phyloP scores from a whole-genome alignment of 805 yeast genomes.

The Hanseniaspora valbyensis region DNA sequence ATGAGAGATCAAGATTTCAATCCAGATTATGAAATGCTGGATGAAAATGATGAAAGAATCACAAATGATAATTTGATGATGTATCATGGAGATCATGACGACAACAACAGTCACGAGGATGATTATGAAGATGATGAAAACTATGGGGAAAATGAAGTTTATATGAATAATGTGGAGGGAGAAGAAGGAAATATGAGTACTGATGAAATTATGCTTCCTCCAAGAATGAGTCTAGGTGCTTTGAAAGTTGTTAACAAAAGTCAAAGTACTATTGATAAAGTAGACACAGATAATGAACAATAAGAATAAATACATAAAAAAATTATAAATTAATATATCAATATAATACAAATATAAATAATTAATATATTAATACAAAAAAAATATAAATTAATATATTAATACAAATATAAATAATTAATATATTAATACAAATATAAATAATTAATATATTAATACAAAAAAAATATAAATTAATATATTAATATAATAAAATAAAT shows the following conservation, averaged over 20 bases:
- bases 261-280: background rate
- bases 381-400: too few relatives aligned
- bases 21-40: slow-evolving; percentile 9
- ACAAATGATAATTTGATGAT: background rate
- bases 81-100: background rate
- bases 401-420: too few relatives aligned
- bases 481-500: too few relatives aligned
- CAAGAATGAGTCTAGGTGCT: slow-evolving; percentile 1
- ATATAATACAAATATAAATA: too few relatives aligned
- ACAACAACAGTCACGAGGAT: too few relatives aligned
- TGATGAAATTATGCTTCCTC: slow-evolving; percentile 17
- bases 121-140: too few relatives aligned
- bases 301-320: background rate
- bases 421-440: too few relatives aligned
- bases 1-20: background rate
- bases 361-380: too few relatives aligned
- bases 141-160: background rate
- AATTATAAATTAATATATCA: too few relatives aligned
- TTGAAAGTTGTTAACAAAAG: slow-evolving; percentile 12
- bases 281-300: background rate
- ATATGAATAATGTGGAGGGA: too few relatives aligned
- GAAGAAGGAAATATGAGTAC: slow-evolving; percentile 7
- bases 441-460: too few relatives aligned
- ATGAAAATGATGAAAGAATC: background rate
- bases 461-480: too few relatives aligned